Base-by-base conservation (phyloP, 805 yeast genomes). In the Tetrapisispora phaffii region DNA sequence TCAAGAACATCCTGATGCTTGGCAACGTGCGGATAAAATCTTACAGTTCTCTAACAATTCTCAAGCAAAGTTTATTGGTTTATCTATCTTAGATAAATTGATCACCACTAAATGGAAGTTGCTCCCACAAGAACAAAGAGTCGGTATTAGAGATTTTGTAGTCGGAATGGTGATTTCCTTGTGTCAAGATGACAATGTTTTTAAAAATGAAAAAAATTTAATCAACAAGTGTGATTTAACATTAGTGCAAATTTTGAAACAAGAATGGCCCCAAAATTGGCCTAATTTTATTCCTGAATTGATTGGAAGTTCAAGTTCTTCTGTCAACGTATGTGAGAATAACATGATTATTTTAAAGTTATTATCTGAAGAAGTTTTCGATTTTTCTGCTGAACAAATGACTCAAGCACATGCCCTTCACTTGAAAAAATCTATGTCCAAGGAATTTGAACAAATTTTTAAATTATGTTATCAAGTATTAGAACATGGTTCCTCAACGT, bases 181-280 rank as follows among this genome's bases (percentile, higher is more conserved):
- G 75, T 85, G 96, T 67, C 90, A 86, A 49, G 85, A 85, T 60
- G 94, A 86, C 48, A 69, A 72, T 9, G 72, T 77, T 28, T 87
- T 89, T 59, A 74, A 73, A 41, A 66, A 75, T 35, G 87, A 87
- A 60, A 82, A 81, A 58, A 80, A 96, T 19, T 73, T 93, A 59
- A 86, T 93, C 60, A 86, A 84, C 70, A 93, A 93, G 65, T 88
- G 89, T 56, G 96, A 93, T 67, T 74, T 93, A 59, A 90, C 97
- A 15, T 72, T 93, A 57, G 98, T 93, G 32, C 94, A 89, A 59
- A 82, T 93, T 43, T 77, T 93, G 59, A 93, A 93, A 60, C 97
- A 93, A 68, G 99, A 93, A 63, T 93, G 99, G 99, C 99, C 99
- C 29, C 86, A 82, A 55, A 85, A 89, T 63, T 93, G 99, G 99